These are phyloP conservation scores for Rhododendron kiyosumense DNA, from an alignment of 148 eudicot genomes.

Conservation along the genomic window DNA sequence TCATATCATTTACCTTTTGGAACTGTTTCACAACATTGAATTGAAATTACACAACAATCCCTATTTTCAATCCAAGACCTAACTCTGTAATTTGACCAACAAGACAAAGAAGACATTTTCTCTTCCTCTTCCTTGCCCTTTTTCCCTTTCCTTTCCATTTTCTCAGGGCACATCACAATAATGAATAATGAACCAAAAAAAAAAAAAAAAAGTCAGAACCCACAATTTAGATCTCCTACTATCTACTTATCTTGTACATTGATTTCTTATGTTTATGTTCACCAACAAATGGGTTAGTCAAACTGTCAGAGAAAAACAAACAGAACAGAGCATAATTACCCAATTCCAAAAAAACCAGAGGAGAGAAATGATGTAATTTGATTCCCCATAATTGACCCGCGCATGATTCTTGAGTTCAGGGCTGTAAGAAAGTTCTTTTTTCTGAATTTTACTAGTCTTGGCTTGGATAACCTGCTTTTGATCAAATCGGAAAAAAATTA, in stretches of 20 bases:
- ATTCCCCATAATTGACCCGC: no score
- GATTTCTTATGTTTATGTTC: conserved; percentile 14
- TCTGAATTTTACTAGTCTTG: no score
- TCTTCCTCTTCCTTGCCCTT: not conserved
- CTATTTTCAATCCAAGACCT: not conserved
- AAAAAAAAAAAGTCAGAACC: not conserved
- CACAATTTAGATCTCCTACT: not conserved
- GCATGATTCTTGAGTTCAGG: no score
- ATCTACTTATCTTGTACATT: not conserved
- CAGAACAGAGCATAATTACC: no score
- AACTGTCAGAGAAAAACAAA: no score
- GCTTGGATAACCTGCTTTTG: no score
- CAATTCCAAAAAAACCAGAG: not conserved
- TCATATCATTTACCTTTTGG: not conserved
- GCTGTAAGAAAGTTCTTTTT: no score
- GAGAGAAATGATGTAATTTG: not conserved
- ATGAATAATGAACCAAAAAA: not conserved
- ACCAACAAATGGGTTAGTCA: conserved; percentile 17
- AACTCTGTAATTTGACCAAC: not conserved
- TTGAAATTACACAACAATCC: not conserved
- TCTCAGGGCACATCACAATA: not conserved
- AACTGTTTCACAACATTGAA: not conserved
- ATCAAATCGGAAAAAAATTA: no score
- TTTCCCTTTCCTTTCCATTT: not conserved
- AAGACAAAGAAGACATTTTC: not conserved